Evolutionary conservation across 176 grass and related monocot genomes (phyloP), one percentile per base, ranked within the genome.

Genomic region (Oryza meyeriana): DNA sequence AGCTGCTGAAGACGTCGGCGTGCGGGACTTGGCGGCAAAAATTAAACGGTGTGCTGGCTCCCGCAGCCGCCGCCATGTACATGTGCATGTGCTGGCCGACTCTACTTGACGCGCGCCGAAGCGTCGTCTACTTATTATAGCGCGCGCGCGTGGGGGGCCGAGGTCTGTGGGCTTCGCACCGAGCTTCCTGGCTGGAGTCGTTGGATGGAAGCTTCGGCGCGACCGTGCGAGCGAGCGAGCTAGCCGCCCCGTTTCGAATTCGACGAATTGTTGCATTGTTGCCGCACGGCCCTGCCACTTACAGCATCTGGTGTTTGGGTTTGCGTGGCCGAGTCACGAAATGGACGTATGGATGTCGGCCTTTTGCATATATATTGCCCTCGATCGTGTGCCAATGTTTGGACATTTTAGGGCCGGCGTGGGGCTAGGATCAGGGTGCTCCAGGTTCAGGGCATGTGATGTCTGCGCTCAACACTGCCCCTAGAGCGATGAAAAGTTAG

Each of bases 131-230:
- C 47, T 42, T n/a, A n/a, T 76, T 89, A 76, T 85, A 69, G 30
- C 12, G 41, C 9, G 13, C 18, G 61, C 27, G 18, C 5, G 41
- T 1, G 34, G 6, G 22, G 32, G 29, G 85, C 2, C 72, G 72
- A 52, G 71, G 71, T 39, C 47, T 32, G 16, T n/a, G 75, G 41
- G 79, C 65, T 88, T 88, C 85, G 77, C 81, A 61, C 40, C 47
- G 89, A 66, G 71, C 72, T 91, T 91, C 85, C 77, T 79, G 4
- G 35, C 11, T 59, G 22, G 55, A 4, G 55, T 24, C 55, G 55
- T 59, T 25, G 12, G 24, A 72, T 24, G 78, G 85, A 88, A 88
- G 72, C 67, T 88, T 91, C 89, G 72, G 38, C 35, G 48, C 24
- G 75, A 17, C 65, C 25, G 33, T 33, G 68, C 66, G 33, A 12